Conservation (phyloP, 495 filamentous ascomycete genomes). For the Darksidea phi region DNA sequence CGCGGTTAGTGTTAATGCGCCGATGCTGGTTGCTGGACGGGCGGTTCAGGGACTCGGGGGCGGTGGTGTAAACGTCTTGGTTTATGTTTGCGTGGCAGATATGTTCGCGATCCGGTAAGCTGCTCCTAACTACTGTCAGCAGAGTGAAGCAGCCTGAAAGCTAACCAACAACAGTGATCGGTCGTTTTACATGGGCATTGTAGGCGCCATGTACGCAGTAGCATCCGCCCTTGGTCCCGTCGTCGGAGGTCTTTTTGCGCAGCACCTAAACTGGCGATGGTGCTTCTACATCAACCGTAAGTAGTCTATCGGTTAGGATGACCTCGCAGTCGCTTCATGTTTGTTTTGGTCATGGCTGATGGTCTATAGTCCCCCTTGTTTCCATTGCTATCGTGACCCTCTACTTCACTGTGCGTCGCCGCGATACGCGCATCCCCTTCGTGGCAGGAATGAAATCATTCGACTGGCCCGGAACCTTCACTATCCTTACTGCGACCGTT, state of each 20-base stretch:
- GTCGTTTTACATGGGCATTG: conserved; percentile 61
- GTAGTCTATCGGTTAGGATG: neutral
- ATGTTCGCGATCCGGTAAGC: conserved; percentile 30
- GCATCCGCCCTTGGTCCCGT: conserved; percentile 72
- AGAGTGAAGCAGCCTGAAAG: neutral
- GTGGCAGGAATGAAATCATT: conserved; percentile 22
- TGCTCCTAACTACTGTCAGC: neutral
- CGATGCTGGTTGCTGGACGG: conserved; percentile 37
- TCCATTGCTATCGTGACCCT: conserved; percentile 18
- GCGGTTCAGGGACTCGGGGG: conserved; percentile 40
- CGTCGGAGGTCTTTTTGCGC: conserved; percentile 72
- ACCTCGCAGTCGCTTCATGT: too few species aligned
- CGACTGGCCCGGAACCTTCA: conserved; percentile 32
- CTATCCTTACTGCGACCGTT: conserved; percentile 26
- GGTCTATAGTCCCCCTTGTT: conserved; percentile 21
- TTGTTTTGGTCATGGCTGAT: conserved; percentile 4
- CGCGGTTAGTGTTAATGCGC: conserved; percentile 28
- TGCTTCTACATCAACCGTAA: conserved; percentile 36
- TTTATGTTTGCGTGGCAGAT: conserved; percentile 36
- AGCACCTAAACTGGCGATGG: conserved; percentile 53
- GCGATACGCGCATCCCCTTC: conserved; percentile 19
- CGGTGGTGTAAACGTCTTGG: conserved; percentile 38
- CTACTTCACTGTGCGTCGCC: conserved; percentile 28
- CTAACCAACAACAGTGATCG: conserved; percentile 50
- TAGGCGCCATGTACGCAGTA: conserved; percentile 72